phyloP scores from a whole-genome alignment of 2,329 filamentous ascomycete genomes.

The Phialocephala subalpina region DNA sequence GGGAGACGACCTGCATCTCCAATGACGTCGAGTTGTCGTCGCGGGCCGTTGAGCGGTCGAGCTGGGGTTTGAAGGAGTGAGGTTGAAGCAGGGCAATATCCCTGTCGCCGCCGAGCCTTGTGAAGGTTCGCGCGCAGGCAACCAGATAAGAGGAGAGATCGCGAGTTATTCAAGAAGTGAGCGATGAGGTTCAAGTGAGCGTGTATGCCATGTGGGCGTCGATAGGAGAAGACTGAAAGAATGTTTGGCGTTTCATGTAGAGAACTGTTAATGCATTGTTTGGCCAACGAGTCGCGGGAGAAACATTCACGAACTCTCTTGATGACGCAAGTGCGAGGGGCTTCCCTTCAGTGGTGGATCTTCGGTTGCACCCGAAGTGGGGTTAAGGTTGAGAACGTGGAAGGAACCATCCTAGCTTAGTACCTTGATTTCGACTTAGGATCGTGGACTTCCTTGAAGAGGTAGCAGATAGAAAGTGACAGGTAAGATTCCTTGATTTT shows the following conservation, averaged over 20 bases:
- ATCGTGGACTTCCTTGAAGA: background rate
- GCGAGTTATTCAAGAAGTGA: background rate
- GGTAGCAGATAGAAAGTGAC: background rate
- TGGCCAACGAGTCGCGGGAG: conserved; percentile 11
- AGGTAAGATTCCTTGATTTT: background rate
- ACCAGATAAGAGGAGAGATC: conserved; percentile 16
- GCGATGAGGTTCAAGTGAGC: background rate
- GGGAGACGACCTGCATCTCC: conserved; percentile 34
- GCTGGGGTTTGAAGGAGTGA: conserved; percentile 5
- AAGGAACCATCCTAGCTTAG: conserved; percentile 18
- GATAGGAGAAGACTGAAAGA: conserved; percentile 9
- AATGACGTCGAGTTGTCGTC: conserved; percentile 31
- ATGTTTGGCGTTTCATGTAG: conserved; percentile 24
- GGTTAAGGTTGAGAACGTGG: background rate
- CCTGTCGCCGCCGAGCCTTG: conserved; percentile 23
- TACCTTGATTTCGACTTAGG: conserved; percentile 6
- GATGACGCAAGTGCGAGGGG: conserved; percentile 33
- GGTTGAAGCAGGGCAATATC: conserved; percentile 30
- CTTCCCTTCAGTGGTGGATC: background rate
- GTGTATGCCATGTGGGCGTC: background rate
- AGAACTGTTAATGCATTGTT: conserved; percentile 9
- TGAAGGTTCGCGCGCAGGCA: conserved; percentile 14
- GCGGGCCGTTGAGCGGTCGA: background rate
- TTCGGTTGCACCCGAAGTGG: conserved; percentile 18
- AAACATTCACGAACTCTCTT: conserved; percentile 3